Evolutionary conservation across 345 rosid genomes (phyloP).

Genomic region (Lepidium africanum): DNA sequence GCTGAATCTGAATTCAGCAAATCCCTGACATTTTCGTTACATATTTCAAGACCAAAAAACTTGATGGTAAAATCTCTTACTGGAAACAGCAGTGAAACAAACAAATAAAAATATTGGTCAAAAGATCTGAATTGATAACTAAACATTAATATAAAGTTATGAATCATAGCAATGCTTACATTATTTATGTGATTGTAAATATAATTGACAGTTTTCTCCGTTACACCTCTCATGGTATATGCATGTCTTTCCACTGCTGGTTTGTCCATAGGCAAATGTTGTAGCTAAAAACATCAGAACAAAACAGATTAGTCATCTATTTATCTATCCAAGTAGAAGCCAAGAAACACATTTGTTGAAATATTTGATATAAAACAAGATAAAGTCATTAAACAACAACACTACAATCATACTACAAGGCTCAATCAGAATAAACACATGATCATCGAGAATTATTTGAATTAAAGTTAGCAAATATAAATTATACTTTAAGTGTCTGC

Average conservation of each 20-base stretch:
- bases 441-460: too few species aligned
- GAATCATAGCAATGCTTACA: slow-evolving; percentile 36
- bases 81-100: slow-evolving; percentile 30
- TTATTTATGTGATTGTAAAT: slow-evolving; percentile 77
- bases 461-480: too few species aligned
- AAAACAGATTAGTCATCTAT: background rate
- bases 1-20: slow-evolving; percentile 85
- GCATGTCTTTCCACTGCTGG: slow-evolving; percentile 99
- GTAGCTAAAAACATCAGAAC: slow-evolving; percentile 53
- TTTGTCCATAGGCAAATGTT: slow-evolving; percentile 95
- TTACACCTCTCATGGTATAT: slow-evolving; percentile 97
- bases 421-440: too few species aligned
- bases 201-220: slow-evolving; percentile 94
- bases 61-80: slow-evolving; percentile 89
- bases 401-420: too few species aligned
- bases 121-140: background rate
- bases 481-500: too few species aligned
- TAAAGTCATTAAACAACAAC: too few species aligned
- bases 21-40: slow-evolving; percentile 92
- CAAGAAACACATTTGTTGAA: background rate
- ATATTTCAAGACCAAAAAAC: slow-evolving; percentile 94
- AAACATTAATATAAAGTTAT: background rate
- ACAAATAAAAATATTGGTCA: background rate
- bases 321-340: background rate
- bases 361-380: too few species aligned